Evolutionary conservation across 331 rosid species (phyloP).

Genomic region (Cydonia oblonga): DNA sequence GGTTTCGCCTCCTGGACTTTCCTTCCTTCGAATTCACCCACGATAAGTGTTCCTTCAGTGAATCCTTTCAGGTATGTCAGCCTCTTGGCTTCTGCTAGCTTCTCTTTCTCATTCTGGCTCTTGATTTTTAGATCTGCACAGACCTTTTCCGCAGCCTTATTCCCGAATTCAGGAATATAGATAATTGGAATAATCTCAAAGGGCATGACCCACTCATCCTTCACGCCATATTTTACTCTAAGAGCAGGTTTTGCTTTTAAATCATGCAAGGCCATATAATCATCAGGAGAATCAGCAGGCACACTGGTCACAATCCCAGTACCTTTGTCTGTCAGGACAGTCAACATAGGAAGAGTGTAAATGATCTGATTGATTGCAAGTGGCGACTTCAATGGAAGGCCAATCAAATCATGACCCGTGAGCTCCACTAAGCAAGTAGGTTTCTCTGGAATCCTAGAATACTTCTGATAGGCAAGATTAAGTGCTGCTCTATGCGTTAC

Average conservation of each 20-base stretch:
- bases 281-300: constrained; percentile 91
- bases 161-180: constrained; percentile 60
- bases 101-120: constrained; percentile 85
- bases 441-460: constrained; percentile 52
- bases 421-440: constrained; percentile 66
- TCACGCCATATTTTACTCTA: constrained; percentile 65
- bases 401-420: constrained; percentile 76
- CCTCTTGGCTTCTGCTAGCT: constrained; percentile 89
- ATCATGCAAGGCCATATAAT: constrained; percentile 81
- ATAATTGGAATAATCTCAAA: constrained; percentile 77
- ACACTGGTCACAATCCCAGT: constrained; percentile 92
- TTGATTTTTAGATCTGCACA: constrained; percentile 71
- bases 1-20: constrained; percentile 84
- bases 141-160: constrained; percentile 65
- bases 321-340: constrained; percentile 80
- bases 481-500: constrained; percentile 64
- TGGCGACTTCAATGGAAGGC: constrained; percentile 81
- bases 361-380: constrained; percentile 49
- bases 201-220: constrained; percentile 87
- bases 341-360: constrained; percentile 83
- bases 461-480: constrained; percentile 74
- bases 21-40: constrained; percentile 62
- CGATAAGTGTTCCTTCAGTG: constrained; percentile 73
- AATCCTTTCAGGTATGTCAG: constrained; percentile 89
- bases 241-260: constrained; percentile 65